Conservation (phyloP, 148 eudicot genomes). For the Dysphania ambrosioides region DNA sequence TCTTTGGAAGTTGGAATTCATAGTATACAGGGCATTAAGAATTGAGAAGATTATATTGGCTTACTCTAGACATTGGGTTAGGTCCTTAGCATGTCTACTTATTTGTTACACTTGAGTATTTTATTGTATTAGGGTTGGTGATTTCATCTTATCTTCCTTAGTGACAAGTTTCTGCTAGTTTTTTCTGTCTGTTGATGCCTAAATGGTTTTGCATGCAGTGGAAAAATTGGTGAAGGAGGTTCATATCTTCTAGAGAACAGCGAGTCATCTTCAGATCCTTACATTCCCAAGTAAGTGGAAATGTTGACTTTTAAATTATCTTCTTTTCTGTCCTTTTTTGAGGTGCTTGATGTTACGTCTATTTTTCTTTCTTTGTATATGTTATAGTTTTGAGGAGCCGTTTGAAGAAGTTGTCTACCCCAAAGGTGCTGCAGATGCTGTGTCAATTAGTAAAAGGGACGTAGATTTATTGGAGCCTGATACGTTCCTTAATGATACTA, state of each 20-base stretch:
- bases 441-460: conserved; percentile 83
- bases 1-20: background rate
- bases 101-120: background rate
- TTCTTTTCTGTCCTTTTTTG: background rate
- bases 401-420: conserved; percentile 90
- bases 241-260: conserved; percentile 27
- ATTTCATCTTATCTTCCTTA: background rate
- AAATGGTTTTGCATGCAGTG: conserved; percentile 36
- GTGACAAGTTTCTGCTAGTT: conserved; percentile 1
- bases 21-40: background rate
- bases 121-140: background rate
- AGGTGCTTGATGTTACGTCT: background rate
- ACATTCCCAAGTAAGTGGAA: conserved; percentile 67
- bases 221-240: conserved; percentile 34
- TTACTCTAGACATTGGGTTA: background rate
- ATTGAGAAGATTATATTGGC: background rate
- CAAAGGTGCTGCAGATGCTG: conserved; percentile 89
- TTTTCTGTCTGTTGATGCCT: conserved; percentile 4
- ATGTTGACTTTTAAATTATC: background rate
- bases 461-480: conserved; percentile 81
- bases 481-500: conserved; percentile 80
- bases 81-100: background rate
- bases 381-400: conserved; percentile 60
- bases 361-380: background rate
- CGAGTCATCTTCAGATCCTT: conserved; percentile 34